Conservation (phyloP, 2,329 filamentous ascomycete genomes). For the Beauveria caledonica region DNA sequence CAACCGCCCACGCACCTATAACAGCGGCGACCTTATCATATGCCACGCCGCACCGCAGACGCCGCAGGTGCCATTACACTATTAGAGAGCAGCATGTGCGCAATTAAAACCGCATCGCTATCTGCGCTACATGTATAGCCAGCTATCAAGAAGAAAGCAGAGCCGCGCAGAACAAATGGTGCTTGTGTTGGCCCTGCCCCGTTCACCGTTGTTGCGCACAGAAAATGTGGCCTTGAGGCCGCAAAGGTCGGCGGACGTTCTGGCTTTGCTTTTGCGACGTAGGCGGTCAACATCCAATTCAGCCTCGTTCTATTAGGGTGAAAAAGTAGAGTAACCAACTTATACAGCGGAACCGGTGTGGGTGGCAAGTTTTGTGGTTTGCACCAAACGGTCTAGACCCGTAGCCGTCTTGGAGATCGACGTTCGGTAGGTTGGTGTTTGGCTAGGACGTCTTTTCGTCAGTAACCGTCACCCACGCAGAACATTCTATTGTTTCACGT, state of each 20-base stretch:
- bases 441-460: not conserved
- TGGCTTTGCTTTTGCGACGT: not conserved
- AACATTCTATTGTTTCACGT: not conserved
- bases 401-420: not conserved
- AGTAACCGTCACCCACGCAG: not conserved
- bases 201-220: not conserved
- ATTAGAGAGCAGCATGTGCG: not conserved
- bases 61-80: not conserved
- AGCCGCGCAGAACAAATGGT: not conserved
- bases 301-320: not conserved
- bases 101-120: not conserved
- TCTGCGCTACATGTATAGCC: not conserved
- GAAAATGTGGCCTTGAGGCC: not conserved
- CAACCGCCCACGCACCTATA: not conserved
- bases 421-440: not conserved
- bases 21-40: not conserved
- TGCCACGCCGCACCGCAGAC: not conserved
- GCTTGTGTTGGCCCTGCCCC: not conserved
- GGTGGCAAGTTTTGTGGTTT: not conserved
- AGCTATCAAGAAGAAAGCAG: not conserved
- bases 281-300: constrained; percentile 1
- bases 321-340: not conserved
- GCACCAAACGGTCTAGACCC: not conserved
- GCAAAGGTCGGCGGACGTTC: not conserved
- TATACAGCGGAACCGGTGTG: not conserved